Evolutionary conservation across 345 rosid species (phyloP), one percentile per base, ranked within the genome.

Genomic region (Eucalyptus sp.): DNA sequence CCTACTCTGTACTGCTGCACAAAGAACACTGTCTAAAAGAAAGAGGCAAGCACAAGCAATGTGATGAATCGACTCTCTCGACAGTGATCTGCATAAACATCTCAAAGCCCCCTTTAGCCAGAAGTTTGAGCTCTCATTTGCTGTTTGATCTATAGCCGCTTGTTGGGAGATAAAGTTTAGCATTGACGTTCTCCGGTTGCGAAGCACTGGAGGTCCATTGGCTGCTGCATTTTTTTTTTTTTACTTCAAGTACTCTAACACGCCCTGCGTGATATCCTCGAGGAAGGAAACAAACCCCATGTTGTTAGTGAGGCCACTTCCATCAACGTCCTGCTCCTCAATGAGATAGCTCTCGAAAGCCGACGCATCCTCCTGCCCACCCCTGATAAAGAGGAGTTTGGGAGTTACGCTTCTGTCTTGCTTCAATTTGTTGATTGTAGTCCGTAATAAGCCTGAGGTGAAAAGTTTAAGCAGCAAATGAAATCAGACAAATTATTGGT

Each of bases 281-380:
- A 98, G 99, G 96, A 98, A 97, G 58, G 99, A 94, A 66, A 96
- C 99, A 80, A 96, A 98, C 37, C 99, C 98, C 97, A 93, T 95
- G 91, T 95, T 96, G 87, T 96, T 96, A 76, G 98, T 92, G 88
- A 94, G 94, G 92, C 98, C 97, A 62, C 90, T 96, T 43, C 99
- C 99, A 11, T 97, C 98, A 3, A 97, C 99, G n/a, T 95, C 98
- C 89, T 97, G 99, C 89, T 98, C 99, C 94, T 98, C 99, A 3
- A 98, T 97, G 33, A 98, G 98, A 90, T 95, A 96, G 93, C 93
- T 95, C 94, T 98, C 99, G 50, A 97, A 97, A 8, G 90, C 93
- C 1, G 99, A 92, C 80, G 99, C 99, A 89, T 97, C 98, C 4
- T 95, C 97, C 86, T 94, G 95, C 89, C 97, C 99, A 91, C 96